Evolutionary conservation across 345 rosid genomes (phyloP), one percentile per base, ranked within the genome.

Genomic region (Jatropha curcas): DNA sequence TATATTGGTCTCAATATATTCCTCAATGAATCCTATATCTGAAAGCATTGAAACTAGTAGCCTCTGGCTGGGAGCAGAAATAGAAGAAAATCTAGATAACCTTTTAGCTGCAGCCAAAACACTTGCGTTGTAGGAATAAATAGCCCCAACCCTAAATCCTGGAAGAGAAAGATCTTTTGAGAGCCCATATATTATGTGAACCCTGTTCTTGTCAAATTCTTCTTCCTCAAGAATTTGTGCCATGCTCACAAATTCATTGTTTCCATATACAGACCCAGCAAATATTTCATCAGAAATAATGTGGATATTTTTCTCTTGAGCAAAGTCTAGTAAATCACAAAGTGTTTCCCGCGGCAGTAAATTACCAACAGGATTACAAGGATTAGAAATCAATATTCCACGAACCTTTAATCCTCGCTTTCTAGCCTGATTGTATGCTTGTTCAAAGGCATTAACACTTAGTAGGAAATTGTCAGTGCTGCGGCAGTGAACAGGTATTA

Each of bases 101-200:
- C 82, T 89, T 77, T 80, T 88, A 1, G 92, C 87, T 4, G 92
- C 92, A 63, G 84, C 81, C 80, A 92, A 65, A 67, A 95, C 92
- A 71, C 78, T 81, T 76, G 81, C 87, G 17, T 90, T 88, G 71
- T 78, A 87, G 27, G 98, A 90, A 81, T 87, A 90, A 71, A 94
- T 85, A 78, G 87, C 78, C 57, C 98, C 94, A 27, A 88, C 89
- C 81, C 94, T 84, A 77, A 94, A 92, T 53, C 98, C 98, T 0
- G 97, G 86, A 70, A 94, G 80, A 28, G 91, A 87, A 61, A 94
- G 95, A 80, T 94, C 97, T 74, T 92, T 94, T 2, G 98, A 94
- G 72, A 94, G 80, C 55, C 97, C 97, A 63, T 94, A 92, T 48
- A 94, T 59, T 56, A 92, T 80, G 81, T 94, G 98, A 78, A 92